phyloP scores from a whole-genome alignment of 1,284 basidiomycete genomes.

The Naganishia sp. region DNA sequence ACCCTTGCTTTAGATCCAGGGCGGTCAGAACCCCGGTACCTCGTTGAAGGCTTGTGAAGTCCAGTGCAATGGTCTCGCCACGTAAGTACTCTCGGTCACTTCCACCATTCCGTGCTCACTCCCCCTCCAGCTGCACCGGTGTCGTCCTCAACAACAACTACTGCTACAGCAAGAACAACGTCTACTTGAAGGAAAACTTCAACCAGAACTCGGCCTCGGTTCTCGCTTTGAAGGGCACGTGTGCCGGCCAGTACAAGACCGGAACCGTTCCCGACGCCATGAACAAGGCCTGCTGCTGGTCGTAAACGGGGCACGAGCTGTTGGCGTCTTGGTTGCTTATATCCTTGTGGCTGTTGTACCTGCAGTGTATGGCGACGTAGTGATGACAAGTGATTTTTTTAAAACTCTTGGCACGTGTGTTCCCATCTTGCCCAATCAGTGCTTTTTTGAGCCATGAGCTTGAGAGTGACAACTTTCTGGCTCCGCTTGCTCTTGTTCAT shows the following conservation, averaged over 20 bases:
- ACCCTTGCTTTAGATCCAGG: not conserved
- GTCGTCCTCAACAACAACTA: slow-evolving; percentile 26
- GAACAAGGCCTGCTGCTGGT: slow-evolving; percentile 27
- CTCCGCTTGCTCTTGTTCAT: no score
- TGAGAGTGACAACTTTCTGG: no score
- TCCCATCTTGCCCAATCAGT: not conserved
- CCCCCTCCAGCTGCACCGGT: slow-evolving; percentile 12
- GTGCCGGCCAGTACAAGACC: slow-evolving; percentile 18
- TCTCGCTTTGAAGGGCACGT: slow-evolving; percentile 18
- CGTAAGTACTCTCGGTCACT: not conserved
- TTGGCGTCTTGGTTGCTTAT: not conserved
- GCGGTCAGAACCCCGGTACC: slow-evolving; percentile 20
- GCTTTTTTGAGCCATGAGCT: not conserved
- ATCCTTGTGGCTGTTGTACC: not conserved
- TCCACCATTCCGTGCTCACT: not conserved
- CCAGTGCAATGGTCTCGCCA: slow-evolving; percentile 16
- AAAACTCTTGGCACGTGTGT: not conserved
- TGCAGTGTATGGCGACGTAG: slow-evolving; percentile 2
- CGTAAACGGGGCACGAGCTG: slow-evolving; percentile 8
- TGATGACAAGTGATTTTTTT: slow-evolving; percentile 10
- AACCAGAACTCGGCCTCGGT: slow-evolving; percentile 24
- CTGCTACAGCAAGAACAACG: slow-evolving; percentile 23
- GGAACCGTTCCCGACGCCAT: slow-evolving; percentile 19
- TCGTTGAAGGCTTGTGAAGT: slow-evolving; percentile 17
- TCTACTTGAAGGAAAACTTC: slow-evolving; percentile 17